Evolutionary conservation across 108 stramenopile genomes (phyloP).

Genomic region (Schizochytrium sp.): DNA sequence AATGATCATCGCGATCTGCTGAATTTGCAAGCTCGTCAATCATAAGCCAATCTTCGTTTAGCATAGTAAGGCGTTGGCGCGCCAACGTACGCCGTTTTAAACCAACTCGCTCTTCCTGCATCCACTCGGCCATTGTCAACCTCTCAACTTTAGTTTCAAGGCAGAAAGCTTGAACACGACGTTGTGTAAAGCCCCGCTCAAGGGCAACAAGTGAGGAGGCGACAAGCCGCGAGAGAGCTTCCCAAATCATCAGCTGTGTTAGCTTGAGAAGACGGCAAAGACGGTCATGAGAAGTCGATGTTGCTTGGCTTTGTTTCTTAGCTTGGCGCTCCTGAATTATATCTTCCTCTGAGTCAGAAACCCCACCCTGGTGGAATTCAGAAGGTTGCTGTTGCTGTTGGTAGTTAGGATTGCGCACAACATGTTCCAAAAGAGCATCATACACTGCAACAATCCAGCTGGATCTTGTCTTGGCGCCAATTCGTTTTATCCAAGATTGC

Average conservation of each 20-base stretch:
- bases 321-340: too few relatives aligned
- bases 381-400: neutral
- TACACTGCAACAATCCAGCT: conserved; percentile 31
- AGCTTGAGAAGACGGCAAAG: neutral
- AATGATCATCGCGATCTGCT: too few relatives aligned
- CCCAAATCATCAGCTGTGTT: neutral
- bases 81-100: neutral
- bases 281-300: neutral
- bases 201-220: neutral
- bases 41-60: neutral
- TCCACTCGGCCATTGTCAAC: neutral
- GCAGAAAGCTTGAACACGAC: neutral
- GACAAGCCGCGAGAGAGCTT: neutral
- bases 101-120: neutral
- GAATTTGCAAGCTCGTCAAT: neutral
- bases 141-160: neutral
- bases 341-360: too few relatives aligned
- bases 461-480: neutral
- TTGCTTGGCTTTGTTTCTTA: too few relatives aligned
- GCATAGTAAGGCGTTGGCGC: neutral
- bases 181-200: neutral
- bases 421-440: neutral
- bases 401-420: neutral
- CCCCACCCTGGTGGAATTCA: too few relatives aligned
- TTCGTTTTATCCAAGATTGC: neutral